Evolutionary conservation across 805 yeast genomes (phyloP).

Genomic region (Candida endomychidarum): DNA sequence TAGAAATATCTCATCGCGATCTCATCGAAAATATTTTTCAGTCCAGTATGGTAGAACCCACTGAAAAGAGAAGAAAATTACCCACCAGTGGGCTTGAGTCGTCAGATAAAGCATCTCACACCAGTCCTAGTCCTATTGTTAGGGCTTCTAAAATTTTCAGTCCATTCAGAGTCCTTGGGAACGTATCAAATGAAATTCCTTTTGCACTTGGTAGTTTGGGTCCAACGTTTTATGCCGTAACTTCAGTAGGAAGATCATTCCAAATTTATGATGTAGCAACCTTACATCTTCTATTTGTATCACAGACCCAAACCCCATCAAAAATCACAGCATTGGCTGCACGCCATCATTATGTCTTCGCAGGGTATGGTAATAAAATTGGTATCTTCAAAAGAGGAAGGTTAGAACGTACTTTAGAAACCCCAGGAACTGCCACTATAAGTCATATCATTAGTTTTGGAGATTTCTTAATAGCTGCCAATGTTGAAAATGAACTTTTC

Average conservation of each 20-base stretch:
- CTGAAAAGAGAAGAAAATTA: conserved; percentile 36
- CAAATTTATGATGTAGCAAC: conserved; percentile 93
- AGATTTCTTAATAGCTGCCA: conserved; percentile 63
- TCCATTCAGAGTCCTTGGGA: conserved; percentile 84
- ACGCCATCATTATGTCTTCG: conserved; percentile 82
- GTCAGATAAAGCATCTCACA: no score
- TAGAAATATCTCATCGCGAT: conserved; percentile 8
- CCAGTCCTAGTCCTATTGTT: background rate
- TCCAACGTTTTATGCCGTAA: conserved; percentile 79
- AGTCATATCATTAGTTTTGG: conserved; percentile 68
- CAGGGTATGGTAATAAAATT: conserved; percentile 66
- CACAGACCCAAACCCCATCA: conserved; percentile 70
- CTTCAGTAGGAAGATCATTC: conserved; percentile 85
- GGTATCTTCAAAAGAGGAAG: conserved; percentile 84
- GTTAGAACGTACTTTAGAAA: conserved; percentile 45
- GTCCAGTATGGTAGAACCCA: conserved; percentile 21
- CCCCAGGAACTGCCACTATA: conserved; percentile 41
- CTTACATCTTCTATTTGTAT: conserved; percentile 80
- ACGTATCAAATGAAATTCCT: conserved; percentile 83
- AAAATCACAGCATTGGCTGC: conserved; percentile 72
- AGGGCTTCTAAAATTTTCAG: conserved; percentile 55
- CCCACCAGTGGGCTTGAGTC: conserved; percentile 9
- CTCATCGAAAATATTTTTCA: conserved; percentile 5
- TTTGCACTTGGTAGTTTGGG: conserved; percentile 90
- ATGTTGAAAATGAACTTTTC: conserved; percentile 41